These are phyloP conservation scores for Neckera pumila DNA, from an alignment of 225 moss, liverwort and hornwort genomes.

Conservation along the genomic window DNA sequence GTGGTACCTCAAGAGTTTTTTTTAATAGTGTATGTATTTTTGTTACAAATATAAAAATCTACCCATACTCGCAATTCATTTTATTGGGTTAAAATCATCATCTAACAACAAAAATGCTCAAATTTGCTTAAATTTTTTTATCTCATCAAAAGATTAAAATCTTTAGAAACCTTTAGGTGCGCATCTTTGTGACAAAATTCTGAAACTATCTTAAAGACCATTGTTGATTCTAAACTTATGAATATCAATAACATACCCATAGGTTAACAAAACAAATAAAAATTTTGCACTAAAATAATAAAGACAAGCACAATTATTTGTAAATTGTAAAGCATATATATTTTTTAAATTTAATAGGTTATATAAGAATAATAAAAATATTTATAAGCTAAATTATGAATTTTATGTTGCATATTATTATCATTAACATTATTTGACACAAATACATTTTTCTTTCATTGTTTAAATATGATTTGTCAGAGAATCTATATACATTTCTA, in stretches of 20 bases:
- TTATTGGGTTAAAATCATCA: background rate
- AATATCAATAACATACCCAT: background rate
- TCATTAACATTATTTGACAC: background rate
- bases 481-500: background rate
- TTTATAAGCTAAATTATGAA: background rate
- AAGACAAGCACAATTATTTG: background rate
- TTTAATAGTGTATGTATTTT: background rate
- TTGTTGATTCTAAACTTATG: background rate
- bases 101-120: background rate
- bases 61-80: background rate
- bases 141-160: background rate
- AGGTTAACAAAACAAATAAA: background rate
- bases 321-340: background rate
- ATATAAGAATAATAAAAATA: accelerated
- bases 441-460: background rate
- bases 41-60: background rate
- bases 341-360: accelerated
- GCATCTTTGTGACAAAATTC: background rate
- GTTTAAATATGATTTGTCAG: background rate
- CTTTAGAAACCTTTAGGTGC: accelerated
- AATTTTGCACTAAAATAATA: background rate
- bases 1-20: background rate
- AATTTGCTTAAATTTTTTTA: background rate
- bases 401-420: accelerated
- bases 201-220: background rate